Evolutionary conservation across 768 basidiomycete genomes (phyloP).

Genomic region (Boletellus sp.): DNA sequence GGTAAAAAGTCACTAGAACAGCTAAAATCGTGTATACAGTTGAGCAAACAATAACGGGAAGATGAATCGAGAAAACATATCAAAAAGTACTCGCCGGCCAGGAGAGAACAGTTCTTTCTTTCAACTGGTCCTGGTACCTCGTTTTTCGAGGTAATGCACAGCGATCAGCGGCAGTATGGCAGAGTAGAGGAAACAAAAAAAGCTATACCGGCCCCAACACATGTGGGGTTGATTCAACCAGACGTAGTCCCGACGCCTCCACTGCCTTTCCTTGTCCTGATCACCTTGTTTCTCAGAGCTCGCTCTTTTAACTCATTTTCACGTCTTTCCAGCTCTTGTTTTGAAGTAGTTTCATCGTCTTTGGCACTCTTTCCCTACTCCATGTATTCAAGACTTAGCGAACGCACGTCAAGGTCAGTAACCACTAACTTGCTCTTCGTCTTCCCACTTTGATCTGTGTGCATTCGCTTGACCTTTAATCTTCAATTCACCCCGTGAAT

Average conservation of each 20-base stretch:
- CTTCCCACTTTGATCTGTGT: slow-evolving; percentile 55
- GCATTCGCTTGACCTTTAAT: slow-evolving; percentile 70
- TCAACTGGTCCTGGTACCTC: slow-evolving; percentile 25
- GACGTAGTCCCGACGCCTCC: slow-evolving; percentile 16
- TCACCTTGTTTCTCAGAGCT: slow-evolving; percentile 80
- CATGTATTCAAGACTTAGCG: slow-evolving; percentile 12
- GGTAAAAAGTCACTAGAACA: slow-evolving; percentile 10
- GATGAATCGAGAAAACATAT: slow-evolving; percentile 14
- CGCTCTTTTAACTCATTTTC: slow-evolving; percentile 81
- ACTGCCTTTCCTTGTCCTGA: slow-evolving; percentile 59
- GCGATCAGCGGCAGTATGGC: slow-evolving; percentile 21
- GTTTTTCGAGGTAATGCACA: slow-evolving; percentile 14
- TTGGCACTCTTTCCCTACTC: slow-evolving; percentile 19
- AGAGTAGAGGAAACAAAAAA: slow-evolving; percentile 16
- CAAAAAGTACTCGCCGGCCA: slow-evolving; percentile 19
- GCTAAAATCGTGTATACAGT: slow-evolving; percentile 21
- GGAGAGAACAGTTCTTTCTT: slow-evolving; percentile 16
- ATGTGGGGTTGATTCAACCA: slow-evolving; percentile 15
- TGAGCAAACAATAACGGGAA: slow-evolving; percentile 17
- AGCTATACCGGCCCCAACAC: slow-evolving; percentile 19
- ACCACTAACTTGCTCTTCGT: slow-evolving; percentile 29
- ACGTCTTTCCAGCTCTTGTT: slow-evolving; percentile 55
- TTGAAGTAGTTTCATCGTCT: slow-evolving; percentile 9
- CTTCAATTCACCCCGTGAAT: slow-evolving; percentile 52
- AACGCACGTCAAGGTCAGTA: slow-evolving; percentile 3